Base-by-base conservation (phyloP, 2,329 filamentous ascomycete species). In the Clarireedia sp. region DNA sequence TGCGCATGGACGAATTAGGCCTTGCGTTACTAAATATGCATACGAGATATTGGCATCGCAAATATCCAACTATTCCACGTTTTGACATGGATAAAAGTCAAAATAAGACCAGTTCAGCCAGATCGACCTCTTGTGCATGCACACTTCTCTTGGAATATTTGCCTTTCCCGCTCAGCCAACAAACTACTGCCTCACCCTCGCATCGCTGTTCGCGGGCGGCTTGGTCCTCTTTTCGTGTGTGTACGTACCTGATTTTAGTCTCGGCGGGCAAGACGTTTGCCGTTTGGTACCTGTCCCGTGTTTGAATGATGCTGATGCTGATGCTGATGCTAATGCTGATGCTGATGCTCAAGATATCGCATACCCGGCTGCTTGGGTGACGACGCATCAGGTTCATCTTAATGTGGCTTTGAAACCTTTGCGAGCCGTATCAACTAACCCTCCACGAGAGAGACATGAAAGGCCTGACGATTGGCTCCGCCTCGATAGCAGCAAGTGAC, bases 41-140 rank as follows among this genome's bases (percentile, higher is more conserved):
- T 44, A 44, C 41, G 41, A 33, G 41, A 21, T 44, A 44, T 21
- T 21, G 17, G 19, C 41, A 44, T 44, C 17, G 41, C 24, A 46
- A 46, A 43, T 10, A 46, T 24, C 43, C 9, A 24, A 26, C 43
- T 24, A 26, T 26, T 46, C 43, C 43, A 46, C 43, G 43, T 46
- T 46, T 46, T 46, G 19, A 46, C 43, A 46, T 46, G 43, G 43
- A 23, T 46, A 46, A 46, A 46, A 43, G 38, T 46, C 21, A 46
- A 46, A 46, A 46, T 26, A 46, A 6, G 40, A 46, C 19, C 19
- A 21, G 6, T 23, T 16, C 41, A 26, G 21, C 43, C 19, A 24
- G 43, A 46, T 23, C 12, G 26, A 23, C 19, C 16, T 8, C 23
- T 24, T 43, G 9, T 21, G 17, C 21, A 19, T 14, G 16, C 38